A percentile compares a stretch with the other conserved stretches of the same genome.
phyloP scores from a whole-genome alignment of 495 filamentous ascomycete genomes.

The Lasiosphaeria hispida region DNA sequence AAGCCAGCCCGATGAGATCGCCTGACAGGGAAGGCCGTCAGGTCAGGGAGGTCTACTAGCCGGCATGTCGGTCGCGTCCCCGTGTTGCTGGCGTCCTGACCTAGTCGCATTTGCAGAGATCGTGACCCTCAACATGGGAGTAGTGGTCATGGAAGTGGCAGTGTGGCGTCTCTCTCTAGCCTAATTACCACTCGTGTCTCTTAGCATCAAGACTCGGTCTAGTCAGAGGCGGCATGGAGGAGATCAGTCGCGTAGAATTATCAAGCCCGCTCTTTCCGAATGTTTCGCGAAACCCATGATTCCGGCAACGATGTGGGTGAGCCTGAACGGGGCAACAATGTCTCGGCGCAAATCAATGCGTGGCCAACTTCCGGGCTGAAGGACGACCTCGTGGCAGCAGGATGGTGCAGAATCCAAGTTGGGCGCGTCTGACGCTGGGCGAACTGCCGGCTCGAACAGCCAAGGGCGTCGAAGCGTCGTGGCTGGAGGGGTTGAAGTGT shows the following conservation, averaged over 20 bases:
- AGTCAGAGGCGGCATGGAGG: conserved; percentile 19
- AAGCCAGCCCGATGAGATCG: no score
- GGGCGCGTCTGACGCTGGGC: no score
- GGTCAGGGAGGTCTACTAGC: no score
- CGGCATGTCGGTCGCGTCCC: no score
- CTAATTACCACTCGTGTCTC: not conserved
- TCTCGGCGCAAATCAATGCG: conserved; percentile 6
- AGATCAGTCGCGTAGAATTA: conserved; percentile 30
- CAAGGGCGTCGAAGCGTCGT: not conserved
- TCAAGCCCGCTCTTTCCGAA: conserved; percentile 9
- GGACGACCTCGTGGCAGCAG: not conserved
- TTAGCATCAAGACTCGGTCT: not conserved
- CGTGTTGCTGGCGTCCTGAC: no score
- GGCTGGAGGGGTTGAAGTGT: not conserved
- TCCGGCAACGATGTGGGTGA: not conserved
- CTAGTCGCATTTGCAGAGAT: no score
- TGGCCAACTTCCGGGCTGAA: not conserved
- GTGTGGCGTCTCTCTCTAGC: conserved; percentile 1
- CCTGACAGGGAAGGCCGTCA: no score
- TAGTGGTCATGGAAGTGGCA: not conserved
- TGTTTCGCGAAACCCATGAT: conserved; percentile 15
- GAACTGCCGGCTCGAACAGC: no score
- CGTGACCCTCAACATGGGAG: no score
- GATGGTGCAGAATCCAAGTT: not conserved
- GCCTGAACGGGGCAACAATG: not conserved